Percentiles rank a stretch among this genome's conserved stretches.
phyloP scores from a whole-genome alignment of 106 monocot species.

The Allium cepa region DNA sequence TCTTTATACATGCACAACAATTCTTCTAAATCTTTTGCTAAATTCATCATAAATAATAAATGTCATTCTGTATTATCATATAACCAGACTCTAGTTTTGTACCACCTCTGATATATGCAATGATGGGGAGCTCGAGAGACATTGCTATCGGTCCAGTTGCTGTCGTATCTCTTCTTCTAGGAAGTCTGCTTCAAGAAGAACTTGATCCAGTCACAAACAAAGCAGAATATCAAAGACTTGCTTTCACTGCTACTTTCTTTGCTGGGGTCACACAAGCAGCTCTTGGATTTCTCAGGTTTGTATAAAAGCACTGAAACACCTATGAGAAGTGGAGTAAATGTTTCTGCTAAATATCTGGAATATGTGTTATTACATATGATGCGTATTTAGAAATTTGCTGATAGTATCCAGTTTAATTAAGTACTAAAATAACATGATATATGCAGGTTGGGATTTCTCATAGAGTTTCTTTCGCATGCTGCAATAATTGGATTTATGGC shows the following conservation, averaged over 20 bases:
- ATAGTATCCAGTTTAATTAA: no score
- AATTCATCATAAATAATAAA: no score
- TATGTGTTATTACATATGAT: no score
- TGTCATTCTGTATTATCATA: no score
- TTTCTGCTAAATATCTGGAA: no score
- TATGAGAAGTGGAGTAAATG: no score
- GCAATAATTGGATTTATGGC: constrained; percentile 75
- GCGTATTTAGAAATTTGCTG: no score
- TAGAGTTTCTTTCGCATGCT: constrained; percentile 68
- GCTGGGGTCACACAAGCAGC: constrained; percentile 76
- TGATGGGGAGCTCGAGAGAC: constrained; percentile 90
- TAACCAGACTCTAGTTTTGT: constrained; percentile 78
- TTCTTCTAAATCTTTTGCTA: no score
- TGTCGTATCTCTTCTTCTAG: constrained; percentile 82
- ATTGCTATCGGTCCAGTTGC: constrained; percentile 94
- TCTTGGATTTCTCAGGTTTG: constrained; percentile 71
- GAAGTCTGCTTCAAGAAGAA: constrained; percentile 57
- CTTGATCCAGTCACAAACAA: constrained; percentile 40
- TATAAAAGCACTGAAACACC: no score
- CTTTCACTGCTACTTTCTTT: constrained; percentile 91
- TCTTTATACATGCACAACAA: not conserved
- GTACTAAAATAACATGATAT: no score
- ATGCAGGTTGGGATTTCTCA: constrained; percentile 55
- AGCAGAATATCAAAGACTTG: constrained; percentile 46
- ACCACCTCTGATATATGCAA: constrained; percentile 76